These are phyloP conservation scores for Crucihimalaya himalaica DNA, from an alignment of 345 rosid genomes.

Conservation along the genomic window DNA sequence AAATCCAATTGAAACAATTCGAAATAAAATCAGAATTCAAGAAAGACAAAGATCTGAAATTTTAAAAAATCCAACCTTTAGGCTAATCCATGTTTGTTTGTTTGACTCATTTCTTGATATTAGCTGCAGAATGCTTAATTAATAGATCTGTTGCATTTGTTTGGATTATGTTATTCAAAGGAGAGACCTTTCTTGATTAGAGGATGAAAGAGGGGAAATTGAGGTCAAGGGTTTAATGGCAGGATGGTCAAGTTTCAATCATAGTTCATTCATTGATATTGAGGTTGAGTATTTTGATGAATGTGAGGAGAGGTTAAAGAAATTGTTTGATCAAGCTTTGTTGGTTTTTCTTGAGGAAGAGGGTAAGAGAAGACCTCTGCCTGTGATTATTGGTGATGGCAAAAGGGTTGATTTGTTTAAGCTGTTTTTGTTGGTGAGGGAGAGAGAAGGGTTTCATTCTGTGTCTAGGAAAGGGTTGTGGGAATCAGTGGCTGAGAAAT, in stretches of 20 bases:
- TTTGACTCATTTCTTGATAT: constrained; percentile 10
- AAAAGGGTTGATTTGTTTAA: constrained; percentile 57
- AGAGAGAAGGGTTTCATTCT: constrained; percentile 58
- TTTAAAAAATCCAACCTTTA: not conserved
- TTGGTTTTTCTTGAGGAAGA: constrained; percentile 49
- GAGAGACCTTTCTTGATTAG: constrained; percentile 18
- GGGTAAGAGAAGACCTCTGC: constrained; percentile 55
- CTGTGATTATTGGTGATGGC: constrained; percentile 54
- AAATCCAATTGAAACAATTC: constrained; percentile 9
- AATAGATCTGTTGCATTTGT: not conserved
- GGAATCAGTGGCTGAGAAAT: constrained; percentile 51
- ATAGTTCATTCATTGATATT: constrained; percentile 40
- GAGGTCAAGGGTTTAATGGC: constrained; percentile 48
- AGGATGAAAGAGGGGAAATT: constrained; percentile 12
- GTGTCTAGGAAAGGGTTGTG: constrained; percentile 58
- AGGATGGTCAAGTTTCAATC: constrained; percentile 51
- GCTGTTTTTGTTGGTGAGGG: constrained; percentile 60
- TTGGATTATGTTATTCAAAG: not conserved
- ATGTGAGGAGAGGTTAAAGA: constrained; percentile 42
- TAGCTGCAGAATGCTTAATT: not conserved
- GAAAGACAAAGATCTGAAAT: not conserved
- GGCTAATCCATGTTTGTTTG: constrained; percentile 2
- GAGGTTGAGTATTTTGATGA: constrained; percentile 36
- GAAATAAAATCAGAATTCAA: not conserved
- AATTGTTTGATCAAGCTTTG: constrained; percentile 59